Evolutionary conservation across 306 rosid species (phyloP), one percentile per base, ranked within the genome.

Genomic region (Citrullus amarus): DNA sequence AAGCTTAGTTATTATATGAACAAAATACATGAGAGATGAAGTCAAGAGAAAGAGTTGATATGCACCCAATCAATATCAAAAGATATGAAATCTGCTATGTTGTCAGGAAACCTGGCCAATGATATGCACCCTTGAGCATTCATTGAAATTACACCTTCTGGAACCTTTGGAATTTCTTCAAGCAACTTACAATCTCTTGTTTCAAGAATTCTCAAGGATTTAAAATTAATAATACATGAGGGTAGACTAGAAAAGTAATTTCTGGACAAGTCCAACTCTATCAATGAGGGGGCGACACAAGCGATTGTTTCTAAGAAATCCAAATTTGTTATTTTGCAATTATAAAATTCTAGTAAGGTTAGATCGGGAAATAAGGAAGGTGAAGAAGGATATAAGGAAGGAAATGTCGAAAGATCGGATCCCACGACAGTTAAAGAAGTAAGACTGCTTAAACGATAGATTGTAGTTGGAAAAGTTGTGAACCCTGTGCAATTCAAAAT

Each of bases 371-470:
- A 12, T 28, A 11, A 60, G 17, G 38, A 11, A 22, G 39, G 32
- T n/a, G 61, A 20, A 57, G 0, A 6, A 56, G 65, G 2, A 46
- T 8, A 2, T 59, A 4, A 59, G 34, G 32, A 59, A 55, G 60
- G 61, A n/a, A 56, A 56, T 56, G 22, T 55, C 1, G 25, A 5
- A 55, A 55, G 25, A 18, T 17, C 4, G 2, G 28, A 17, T 0
- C 8, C 0, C 0, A 0, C 0, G 9, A 18, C 28, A 1, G 0
- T 1, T 55, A 55, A 6, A 8, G 9, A 6, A 1, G 9, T 9
- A 59, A 59, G 66, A 1, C 8, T 57, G 14, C 12, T 20, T 2
- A 46, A 25, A 12, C 17, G 5, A 60, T 25, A 60, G 28, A 8
- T 25, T 60, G 39, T 59, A 25, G 2, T 59, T 10, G 65, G 38